phyloP scores from a whole-genome alignment of 768 basidiomycete species.

The Leccinum variicolor region DNA sequence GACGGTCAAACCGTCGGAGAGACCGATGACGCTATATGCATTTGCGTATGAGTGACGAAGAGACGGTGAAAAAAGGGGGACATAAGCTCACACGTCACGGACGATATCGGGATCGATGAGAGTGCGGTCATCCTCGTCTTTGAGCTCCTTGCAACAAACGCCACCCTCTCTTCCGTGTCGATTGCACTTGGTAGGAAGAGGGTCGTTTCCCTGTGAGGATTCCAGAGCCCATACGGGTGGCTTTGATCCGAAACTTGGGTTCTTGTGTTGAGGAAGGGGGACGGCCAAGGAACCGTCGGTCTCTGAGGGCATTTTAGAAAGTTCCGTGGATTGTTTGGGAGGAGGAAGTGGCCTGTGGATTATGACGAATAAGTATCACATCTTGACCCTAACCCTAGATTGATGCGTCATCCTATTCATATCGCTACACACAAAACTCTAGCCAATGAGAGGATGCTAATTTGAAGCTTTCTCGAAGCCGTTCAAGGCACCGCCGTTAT shows the following conservation, averaged over 20 bases:
- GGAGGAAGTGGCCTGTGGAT: neutral
- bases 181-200: conserved; percentile 57
- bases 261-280: conserved; percentile 17
- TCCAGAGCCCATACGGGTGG: conserved; percentile 69
- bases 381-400: conserved; percentile 13
- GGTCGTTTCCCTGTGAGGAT: conserved; percentile 38
- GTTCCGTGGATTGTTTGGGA: neutral
- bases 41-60: conserved; percentile 1
- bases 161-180: conserved; percentile 52
- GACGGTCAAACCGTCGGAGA: conserved; percentile 86
- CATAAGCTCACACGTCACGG: conserved; percentile 68
- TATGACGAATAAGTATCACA: neutral
- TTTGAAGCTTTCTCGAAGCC: conserved; percentile 8
- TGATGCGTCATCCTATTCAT: neutral
- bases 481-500: neutral
- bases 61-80: neutral
- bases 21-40: conserved; percentile 71
- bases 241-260: conserved; percentile 22
- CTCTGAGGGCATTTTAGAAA: conserved; percentile 18
- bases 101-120: conserved; percentile 86
- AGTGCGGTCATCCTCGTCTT: conserved; percentile 71
- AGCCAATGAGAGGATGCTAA: conserved; percentile 12
- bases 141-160: conserved; percentile 88
- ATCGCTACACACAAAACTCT: too few species aligned
- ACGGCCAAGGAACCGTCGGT: conserved; percentile 12